These are phyloP conservation scores for Mollisiaceae sp. DNA, from an alignment of 2,329 filamentous ascomycete species.

Conservation along the genomic window DNA sequence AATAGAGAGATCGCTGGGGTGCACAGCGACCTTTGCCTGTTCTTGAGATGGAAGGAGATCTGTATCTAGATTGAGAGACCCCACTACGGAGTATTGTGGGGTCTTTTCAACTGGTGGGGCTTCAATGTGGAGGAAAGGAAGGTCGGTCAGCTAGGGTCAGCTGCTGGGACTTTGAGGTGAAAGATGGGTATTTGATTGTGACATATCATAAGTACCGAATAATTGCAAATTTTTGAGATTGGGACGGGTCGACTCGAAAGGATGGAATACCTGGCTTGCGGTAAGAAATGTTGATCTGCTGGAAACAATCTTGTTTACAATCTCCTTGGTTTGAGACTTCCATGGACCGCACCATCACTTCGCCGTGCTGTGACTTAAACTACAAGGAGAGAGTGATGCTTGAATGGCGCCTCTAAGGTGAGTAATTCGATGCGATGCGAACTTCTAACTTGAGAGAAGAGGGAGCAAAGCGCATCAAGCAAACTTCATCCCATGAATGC, in stretches of 20 bases:
- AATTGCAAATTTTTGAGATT: not conserved
- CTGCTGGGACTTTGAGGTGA: not conserved
- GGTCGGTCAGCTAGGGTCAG: constrained; percentile 6
- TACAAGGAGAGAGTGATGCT: no score
- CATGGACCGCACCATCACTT: not conserved
- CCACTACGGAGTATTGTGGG: not conserved
- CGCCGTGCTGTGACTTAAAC: no score
- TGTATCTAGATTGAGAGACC: constrained; percentile 11
- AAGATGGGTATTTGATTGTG: not conserved
- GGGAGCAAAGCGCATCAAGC: not conserved
- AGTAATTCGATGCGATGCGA: constrained; percentile 6
- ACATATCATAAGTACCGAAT: not conserved
- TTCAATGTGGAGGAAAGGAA: not conserved
- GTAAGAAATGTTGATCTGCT: not conserved
- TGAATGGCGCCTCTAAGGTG: not conserved
- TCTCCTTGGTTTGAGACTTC: not conserved
- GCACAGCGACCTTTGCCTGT: constrained; percentile 3
- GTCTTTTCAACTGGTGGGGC: not conserved
- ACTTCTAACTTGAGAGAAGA: not conserved
- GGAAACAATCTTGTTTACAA: not conserved
- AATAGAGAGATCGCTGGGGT: not conserved
- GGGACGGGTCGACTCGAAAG: not conserved
- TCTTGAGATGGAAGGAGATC: constrained; percentile 8
- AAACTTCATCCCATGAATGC: not conserved
- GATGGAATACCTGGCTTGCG: not conserved